Conservation (phyloP, 2,329 filamentous ascomycete species). For the Ophiostoma sp. region DNA sequence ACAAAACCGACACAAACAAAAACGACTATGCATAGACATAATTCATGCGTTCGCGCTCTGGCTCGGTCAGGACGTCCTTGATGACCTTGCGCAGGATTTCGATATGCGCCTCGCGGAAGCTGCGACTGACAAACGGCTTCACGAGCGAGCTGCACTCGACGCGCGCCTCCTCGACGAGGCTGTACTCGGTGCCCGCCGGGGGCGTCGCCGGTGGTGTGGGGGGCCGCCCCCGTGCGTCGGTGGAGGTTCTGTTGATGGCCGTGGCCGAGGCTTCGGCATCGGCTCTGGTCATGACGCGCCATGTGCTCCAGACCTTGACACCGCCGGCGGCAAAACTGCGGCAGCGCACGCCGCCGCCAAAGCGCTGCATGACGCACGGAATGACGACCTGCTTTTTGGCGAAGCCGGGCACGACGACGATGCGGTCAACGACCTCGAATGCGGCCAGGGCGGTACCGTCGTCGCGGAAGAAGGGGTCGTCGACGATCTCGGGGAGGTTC, state of each 20-base stretch:
- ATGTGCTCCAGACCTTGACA: constrained; percentile 40
- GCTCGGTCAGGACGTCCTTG: constrained; percentile 26
- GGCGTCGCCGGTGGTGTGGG: constrained; percentile 5
- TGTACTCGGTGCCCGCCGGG: constrained; percentile 26
- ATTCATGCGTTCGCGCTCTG: not conserved
- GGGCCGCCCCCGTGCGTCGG: not conserved
- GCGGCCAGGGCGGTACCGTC: constrained; percentile 31
- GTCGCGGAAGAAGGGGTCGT: constrained; percentile 40
- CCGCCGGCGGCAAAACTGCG: constrained; percentile 41
- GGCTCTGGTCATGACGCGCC: constrained; percentile 30
- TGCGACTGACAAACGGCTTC: constrained; percentile 34
- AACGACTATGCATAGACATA: not conserved
- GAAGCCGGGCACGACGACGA: constrained; percentile 39
- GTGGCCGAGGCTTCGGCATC: constrained; percentile 16
- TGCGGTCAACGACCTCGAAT: constrained; percentile 34
- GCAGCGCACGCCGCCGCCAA: constrained; percentile 39
- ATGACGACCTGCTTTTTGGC: constrained; percentile 38
- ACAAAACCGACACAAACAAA: not conserved
- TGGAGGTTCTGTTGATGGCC: not conserved
- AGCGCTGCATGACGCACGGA: constrained; percentile 41
- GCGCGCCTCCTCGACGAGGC: constrained; percentile 34
- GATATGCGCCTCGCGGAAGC: constrained; percentile 32
- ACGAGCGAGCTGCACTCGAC: constrained; percentile 34
- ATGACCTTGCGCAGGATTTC: constrained; percentile 33
- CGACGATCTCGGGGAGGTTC: constrained; percentile 33